These are phyloP conservation scores for Fusarium anthophilum DNA, from an alignment of 2,329 filamentous ascomycete genomes.

Conservation along the genomic window DNA sequence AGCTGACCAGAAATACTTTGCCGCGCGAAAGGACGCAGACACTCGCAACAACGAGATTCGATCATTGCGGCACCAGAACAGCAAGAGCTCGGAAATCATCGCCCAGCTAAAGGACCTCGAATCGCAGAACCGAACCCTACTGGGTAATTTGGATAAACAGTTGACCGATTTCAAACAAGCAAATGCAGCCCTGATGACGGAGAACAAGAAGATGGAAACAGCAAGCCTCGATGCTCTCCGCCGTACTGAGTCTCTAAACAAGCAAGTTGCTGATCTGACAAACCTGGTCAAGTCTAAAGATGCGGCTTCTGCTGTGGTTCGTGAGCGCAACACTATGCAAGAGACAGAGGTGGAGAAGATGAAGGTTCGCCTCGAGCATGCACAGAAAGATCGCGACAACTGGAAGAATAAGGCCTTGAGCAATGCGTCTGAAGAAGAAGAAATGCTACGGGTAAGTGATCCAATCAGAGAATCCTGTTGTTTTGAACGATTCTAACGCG, in stretches of 20 bases:
- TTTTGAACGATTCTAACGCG: slow-evolving; percentile 33
- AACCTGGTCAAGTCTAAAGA: slow-evolving; percentile 81
- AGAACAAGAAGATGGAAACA: slow-evolving; percentile 80
- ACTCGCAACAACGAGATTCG: slow-evolving; percentile 83
- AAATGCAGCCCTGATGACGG: slow-evolving; percentile 73
- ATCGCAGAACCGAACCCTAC: slow-evolving; percentile 75
- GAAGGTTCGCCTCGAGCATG: slow-evolving; percentile 78
- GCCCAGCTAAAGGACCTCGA: slow-evolving; percentile 93
- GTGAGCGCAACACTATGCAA: slow-evolving; percentile 67
- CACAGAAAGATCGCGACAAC: slow-evolving; percentile 82
- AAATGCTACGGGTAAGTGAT: slow-evolving; percentile 82
- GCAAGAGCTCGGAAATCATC: slow-evolving; percentile 93
- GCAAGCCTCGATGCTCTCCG: slow-evolving; percentile 75
- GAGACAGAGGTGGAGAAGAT: slow-evolving; percentile 84
- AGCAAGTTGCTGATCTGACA: slow-evolving; percentile 81
- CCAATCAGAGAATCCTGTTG: background rate
- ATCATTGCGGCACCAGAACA: slow-evolving; percentile 81
- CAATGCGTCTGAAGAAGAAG: slow-evolving; percentile 83
- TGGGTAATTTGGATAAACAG: slow-evolving; percentile 91
- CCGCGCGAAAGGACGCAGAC: slow-evolving; percentile 93
- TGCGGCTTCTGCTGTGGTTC: slow-evolving; percentile 59
- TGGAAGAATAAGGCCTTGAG: slow-evolving; percentile 86
- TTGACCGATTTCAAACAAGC: slow-evolving; percentile 83
- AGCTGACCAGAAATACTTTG: slow-evolving; percentile 98
- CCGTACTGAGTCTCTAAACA: slow-evolving; percentile 75